Evolutionary conservation across 345 rosid genomes (phyloP), one percentile per base, ranked within the genome.

Genomic region (Pugionium dolabratum): DNA sequence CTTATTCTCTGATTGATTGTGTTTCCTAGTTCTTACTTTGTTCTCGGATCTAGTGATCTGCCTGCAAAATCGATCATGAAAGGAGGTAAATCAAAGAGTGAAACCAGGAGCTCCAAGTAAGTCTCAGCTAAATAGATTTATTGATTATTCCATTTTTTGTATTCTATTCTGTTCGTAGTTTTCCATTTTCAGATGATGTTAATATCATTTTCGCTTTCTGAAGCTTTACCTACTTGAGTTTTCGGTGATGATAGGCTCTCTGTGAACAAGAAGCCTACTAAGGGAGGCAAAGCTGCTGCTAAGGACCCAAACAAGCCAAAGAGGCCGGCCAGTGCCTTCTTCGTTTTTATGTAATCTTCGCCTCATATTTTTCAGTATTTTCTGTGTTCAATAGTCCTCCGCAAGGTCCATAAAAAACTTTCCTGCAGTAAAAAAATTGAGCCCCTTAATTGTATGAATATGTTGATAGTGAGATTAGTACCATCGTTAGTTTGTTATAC

Each of bases 31-130:
- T 29, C 6, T 4, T 31, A 25, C 6, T 53, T 9, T 54, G 56
- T 54, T 43, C 2, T 43, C 66, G 72, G 82, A 79, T 80, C 65
- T 18, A 49, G 4, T 66, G 30, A 48, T 61, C 1, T 2, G 1
- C 1, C 2, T 76, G 77, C 80, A 91, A 92, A 77, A 77, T 81
- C 79, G 40, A 77, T 47, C 60, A 94, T 90, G 99, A 94, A 94
- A 74, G 99, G 96, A 79, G 93, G 85, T 53, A 94, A 83, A 79
- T 84, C 99, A 3, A 86, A 81, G 83, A 64, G 95, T 3, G 96
- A 84, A 26, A 46, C 93, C n/a, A 88, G 79, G 84, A 83, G 62
- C 79, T 5, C 87, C 25, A 84, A 83, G 99, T 94, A 51, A 81
- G 88, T 64, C 57, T 66, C 36, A 32, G 28, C 70, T 4, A 4